Conservation (phyloP, 495 filamentous ascomycete species). For the Sporormia fimetaria region DNA sequence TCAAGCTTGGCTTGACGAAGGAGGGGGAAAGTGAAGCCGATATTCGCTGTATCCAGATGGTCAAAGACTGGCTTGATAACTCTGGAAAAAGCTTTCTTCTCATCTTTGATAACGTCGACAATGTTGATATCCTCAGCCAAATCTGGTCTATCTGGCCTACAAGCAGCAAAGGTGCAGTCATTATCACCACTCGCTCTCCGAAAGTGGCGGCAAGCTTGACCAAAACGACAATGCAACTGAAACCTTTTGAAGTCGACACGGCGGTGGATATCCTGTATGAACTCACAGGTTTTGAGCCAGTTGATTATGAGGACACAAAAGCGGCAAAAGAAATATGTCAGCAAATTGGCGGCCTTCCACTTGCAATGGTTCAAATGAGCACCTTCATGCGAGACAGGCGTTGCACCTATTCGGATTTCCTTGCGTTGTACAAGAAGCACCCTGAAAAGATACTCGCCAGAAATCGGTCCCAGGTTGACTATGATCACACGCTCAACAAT, state of each 20-base stretch:
- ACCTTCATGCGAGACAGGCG: constrained; percentile 2
- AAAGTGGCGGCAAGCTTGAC: neutral
- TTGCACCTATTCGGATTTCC: neutral
- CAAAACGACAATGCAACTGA: constrained; percentile 2
- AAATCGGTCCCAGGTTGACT: constrained; percentile 1
- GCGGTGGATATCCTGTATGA: constrained; percentile 3
- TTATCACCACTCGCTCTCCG: constrained; percentile 4
- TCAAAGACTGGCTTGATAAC: neutral
- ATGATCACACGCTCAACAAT: constrained; percentile 1
- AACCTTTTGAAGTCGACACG: neutral
- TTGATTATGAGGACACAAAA: constrained; percentile 1
- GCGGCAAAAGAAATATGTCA: constrained; percentile 5
- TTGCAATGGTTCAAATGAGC: constrained; percentile 5
- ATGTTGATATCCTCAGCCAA: constrained; percentile 1
- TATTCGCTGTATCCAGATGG: neutral
- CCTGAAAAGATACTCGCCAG: neutral
- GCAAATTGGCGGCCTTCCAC: constrained; percentile 3
- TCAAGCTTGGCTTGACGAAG: constrained; percentile 1
- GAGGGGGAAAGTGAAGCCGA: neutral
- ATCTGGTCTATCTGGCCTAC: constrained; percentile 5
- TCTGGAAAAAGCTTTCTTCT: neutral
- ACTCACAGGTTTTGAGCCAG: neutral
- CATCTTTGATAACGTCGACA: neutral
- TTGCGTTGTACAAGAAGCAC: constrained; percentile 1
- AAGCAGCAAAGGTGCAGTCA: neutral